These are phyloP conservation scores for Vitis hybrid DNA, from an alignment of 177 flowering plant genomes.

Conservation along the genomic window DNA sequence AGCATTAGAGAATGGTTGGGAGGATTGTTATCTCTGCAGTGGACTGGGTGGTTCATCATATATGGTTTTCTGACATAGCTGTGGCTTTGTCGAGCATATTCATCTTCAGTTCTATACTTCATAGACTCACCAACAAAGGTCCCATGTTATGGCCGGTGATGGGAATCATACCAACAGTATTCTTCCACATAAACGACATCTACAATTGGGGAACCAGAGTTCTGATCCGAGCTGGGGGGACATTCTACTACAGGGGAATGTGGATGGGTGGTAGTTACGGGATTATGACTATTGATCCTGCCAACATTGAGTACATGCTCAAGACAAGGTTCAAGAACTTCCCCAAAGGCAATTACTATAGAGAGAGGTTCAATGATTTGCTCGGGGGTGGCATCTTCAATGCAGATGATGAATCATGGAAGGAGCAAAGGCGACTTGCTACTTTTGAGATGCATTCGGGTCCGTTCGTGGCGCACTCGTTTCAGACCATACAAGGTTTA, in stretches of 20 bases:
- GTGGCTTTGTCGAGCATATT: conserved; percentile 40
- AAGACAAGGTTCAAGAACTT: conserved; percentile 56
- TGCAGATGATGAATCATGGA: conserved; percentile 53
- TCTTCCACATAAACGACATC: conserved; percentile 27
- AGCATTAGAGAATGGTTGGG: background rate
- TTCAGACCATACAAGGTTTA: conserved; percentile 25
- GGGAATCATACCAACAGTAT: conserved; percentile 48
- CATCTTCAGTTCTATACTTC: conserved; percentile 27
- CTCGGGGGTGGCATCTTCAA: conserved; percentile 69
- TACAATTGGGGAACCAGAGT: conserved; percentile 36
- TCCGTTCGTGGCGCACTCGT: conserved; percentile 36
- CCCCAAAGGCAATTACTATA: conserved; percentile 55
- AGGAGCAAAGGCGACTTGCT: conserved; percentile 40
- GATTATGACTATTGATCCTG: conserved; percentile 42
- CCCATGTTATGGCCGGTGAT: conserved; percentile 68
- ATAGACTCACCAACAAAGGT: conserved; percentile 43
- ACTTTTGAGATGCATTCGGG: conserved; percentile 48
- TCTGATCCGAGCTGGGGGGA: conserved; percentile 35
- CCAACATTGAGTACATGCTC: conserved; percentile 59
- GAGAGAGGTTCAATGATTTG: conserved; percentile 52
- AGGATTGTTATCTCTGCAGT: conserved; percentile 1
- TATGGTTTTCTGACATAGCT: conserved; percentile 29
- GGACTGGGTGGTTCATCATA: conserved; percentile 8
- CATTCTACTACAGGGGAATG: conserved; percentile 38
- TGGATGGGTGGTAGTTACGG: conserved; percentile 40